A percentile compares a stretch with the other conserved stretches of the same genome.
Evolutionary conservation across 495 filamentous ascomycete species (phyloP).

Genomic region (Penicillium manginii): DNA sequence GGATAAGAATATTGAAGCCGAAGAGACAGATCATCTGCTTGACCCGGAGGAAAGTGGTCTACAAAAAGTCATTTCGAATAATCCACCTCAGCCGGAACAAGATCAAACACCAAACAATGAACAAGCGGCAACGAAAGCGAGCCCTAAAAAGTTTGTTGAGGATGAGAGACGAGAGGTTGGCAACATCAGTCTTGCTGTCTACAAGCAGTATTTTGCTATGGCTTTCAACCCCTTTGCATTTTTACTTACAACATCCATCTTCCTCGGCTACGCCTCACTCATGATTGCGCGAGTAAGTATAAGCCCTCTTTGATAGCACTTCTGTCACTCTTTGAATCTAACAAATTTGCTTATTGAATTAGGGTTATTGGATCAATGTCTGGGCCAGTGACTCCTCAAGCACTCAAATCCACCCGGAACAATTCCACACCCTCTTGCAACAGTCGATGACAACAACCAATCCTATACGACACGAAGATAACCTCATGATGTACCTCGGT

Average conservation of each 20-base stretch:
- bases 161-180: conserved; percentile 73
- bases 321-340: background rate
- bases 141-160: conserved; percentile 70
- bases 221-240: conserved; percentile 54
- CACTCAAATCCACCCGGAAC: conserved; percentile 27
- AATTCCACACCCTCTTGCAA: conserved; percentile 21
- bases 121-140: conserved; percentile 40
- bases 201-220: conserved; percentile 66
- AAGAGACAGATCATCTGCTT: conserved; percentile 6
- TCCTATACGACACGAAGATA: conserved; percentile 10
- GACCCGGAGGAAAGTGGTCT: conserved; percentile 23
- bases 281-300: conserved; percentile 38
- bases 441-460: conserved; percentile 20
- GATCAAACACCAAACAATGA: conserved; percentile 34
- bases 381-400: conserved; percentile 56
- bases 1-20: conserved; percentile 4
- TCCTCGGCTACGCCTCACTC: conserved; percentile 27
- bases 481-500: conserved; percentile 64
- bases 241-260: conserved; percentile 19
- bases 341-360: conserved; percentile 7
- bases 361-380: conserved; percentile 71
- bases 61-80: conserved; percentile 34
- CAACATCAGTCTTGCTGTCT: conserved; percentile 63
- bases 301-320: background rate
- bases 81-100: conserved; percentile 32